Evolutionary conservation across 208 protist species (phyloP), one percentile per base, ranked within the genome.

Genomic region (Trypanosoma brucei): DNA sequence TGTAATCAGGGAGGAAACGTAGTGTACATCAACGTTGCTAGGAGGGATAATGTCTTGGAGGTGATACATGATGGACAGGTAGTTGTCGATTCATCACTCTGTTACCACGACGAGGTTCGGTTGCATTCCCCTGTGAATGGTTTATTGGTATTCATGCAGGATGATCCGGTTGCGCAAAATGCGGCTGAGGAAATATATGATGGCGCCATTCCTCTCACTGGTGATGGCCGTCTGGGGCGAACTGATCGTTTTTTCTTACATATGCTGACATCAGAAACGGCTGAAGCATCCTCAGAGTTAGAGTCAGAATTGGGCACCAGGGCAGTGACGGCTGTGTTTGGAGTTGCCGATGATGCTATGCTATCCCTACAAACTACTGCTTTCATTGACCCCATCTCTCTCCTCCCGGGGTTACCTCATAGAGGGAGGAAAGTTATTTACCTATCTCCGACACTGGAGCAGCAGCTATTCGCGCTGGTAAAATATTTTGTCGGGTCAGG

Each of bases 1-100:
- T 71, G 65, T 52, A 71, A 71, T 39, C 51, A 71, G 35, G 65
- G 65, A 11, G 65, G 57, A 3, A 35, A 22, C 2, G 59, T 45
- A 1, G 50, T 59, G 35, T 71, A 55, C 65, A 59, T 71, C 7
- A 71, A 55, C 13, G 1, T 13, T 2, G 33, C 64, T 45, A 30
- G 36, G 7, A 44, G 54, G 1, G 46, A 45, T 11, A 46, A 49
- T 13, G 3, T 14, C 0, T 5, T 14, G 2, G 52, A 53, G 1
- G 5, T 13, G 1, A 3, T 59, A 2, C 13, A 0, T 30, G 42
- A 64, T 6, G 55, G 46, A 38, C 1, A 2, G 9, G 33, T 65
- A 8, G 13, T 33, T 7, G 45, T 65, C 5, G 2, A 7, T 14
- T 14, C 39, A 9, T 2, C 2, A 9, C 11, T 36, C 30, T 67